Percentiles rank a stretch among this genome's conserved stretches.
Evolutionary conservation across 345 rosid genomes (phyloP).

Genomic region (Eucalyptus polybractea): DNA sequence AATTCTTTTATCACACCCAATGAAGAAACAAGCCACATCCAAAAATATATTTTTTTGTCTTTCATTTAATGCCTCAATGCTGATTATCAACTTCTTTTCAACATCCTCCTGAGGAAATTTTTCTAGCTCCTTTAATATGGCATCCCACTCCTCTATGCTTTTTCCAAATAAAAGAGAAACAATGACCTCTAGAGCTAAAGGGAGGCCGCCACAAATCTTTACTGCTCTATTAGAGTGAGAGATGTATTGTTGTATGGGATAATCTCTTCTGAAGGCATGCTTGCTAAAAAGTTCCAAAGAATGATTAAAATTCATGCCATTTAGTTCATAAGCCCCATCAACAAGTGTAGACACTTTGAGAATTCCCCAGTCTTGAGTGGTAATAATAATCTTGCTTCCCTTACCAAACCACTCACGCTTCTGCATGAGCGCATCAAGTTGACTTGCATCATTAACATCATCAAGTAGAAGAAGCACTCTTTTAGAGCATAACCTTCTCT

Average conservation of each 20-base stretch:
- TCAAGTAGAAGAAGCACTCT: too few species aligned
- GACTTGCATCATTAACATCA: too few species aligned
- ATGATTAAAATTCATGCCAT: not conserved
- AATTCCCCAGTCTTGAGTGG: fast-evolving
- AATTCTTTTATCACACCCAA: too few species aligned
- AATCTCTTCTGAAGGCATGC: not conserved
- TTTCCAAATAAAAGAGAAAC: not conserved
- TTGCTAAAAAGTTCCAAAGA: not conserved
- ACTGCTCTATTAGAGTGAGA: not conserved
- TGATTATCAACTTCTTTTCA: too few species aligned
- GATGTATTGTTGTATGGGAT: fast-evolving
- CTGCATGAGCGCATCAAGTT: fast-evolving
- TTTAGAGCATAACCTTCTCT: fast-evolving
- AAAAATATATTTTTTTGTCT: too few species aligned
- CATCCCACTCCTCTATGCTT: too few species aligned
- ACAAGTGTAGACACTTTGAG: not conserved
- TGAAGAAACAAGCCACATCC: too few species aligned
- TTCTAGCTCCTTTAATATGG: too few species aligned
- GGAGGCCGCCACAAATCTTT: not conserved
- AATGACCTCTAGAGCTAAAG: not conserved
- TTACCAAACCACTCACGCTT: too few species aligned
- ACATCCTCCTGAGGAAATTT: too few species aligned
- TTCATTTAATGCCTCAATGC: too few species aligned
- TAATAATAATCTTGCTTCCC: too few species aligned
- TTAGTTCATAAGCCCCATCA: not conserved